These are phyloP conservation scores for Hippophae gyantsensis DNA, from an alignment of 306 rosid genomes.

Conservation along the genomic window DNA sequence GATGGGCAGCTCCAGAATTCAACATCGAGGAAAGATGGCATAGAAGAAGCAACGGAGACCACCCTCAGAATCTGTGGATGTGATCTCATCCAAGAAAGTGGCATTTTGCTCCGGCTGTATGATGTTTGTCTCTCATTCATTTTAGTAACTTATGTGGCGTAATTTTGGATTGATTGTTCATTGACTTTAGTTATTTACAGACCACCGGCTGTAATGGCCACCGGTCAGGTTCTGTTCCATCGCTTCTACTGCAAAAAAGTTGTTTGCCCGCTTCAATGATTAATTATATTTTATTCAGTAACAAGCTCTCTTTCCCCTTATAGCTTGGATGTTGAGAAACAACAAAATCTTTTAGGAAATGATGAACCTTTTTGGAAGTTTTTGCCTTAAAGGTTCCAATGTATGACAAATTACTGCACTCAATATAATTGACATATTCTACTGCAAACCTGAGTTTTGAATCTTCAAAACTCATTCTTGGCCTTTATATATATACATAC, in stretches of 20 bases:
- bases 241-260: slow-evolving; percentile 93
- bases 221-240: slow-evolving; percentile 91
- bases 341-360: neutral
- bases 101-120: slow-evolving; percentile 82
- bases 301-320: neutral
- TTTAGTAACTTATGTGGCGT: neutral
- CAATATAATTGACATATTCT: neutral
- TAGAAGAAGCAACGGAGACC: slow-evolving; percentile 69
- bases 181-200: slow-evolving; percentile 34
- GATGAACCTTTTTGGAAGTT: neutral
- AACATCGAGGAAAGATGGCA: slow-evolving; percentile 77
- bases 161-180: slow-evolving; percentile 1
- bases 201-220: slow-evolving; percentile 97
- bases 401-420: neutral
- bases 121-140: slow-evolving; percentile 16
- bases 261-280: slow-evolving; percentile 81
- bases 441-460: neutral
- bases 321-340: neutral
- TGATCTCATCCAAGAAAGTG: slow-evolving; percentile 92
- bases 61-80: slow-evolving; percentile 84
- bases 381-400: neutral
- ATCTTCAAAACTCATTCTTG: neutral
- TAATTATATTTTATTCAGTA: too few relatives aligned
- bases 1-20: slow-evolving; percentile 56
- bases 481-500: neutral